Evolutionary conservation across 2,329 filamentous ascomycete species (phyloP).

Genomic region (Leptosphaerulina australis): DNA sequence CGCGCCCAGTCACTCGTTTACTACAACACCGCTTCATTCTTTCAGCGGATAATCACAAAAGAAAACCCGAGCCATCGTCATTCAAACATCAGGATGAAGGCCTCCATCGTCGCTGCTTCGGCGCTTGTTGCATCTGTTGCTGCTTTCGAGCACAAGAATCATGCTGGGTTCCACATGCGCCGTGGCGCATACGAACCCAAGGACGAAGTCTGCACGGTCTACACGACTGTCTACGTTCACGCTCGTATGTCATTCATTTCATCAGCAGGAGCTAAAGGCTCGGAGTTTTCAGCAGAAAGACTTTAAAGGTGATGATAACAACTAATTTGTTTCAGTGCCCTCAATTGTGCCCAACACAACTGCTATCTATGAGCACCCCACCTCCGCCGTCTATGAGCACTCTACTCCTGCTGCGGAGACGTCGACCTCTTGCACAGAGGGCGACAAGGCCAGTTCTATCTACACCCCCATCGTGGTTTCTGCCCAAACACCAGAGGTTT

Average conservation of each 20-base stretch:
- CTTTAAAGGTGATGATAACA: not conserved
- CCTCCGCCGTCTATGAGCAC: conserved; percentile 45
- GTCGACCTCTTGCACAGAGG: conserved; percentile 78
- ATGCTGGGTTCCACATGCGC: conserved; percentile 63
- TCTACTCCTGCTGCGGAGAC: conserved; percentile 61
- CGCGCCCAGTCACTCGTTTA: conserved; percentile 48
- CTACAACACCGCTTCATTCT: conserved; percentile 71
- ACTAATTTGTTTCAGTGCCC: conserved; percentile 32
- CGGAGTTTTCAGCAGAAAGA: not conserved
- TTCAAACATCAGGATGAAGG: conserved; percentile 70
- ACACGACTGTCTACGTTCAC: conserved; percentile 61
- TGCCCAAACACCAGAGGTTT: conserved; percentile 16
- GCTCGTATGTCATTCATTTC: conserved; percentile 54
- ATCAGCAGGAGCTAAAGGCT: not conserved
- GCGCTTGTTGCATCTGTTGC: conserved; percentile 60
- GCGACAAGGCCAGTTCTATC: conserved; percentile 67
- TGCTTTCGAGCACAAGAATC: conserved; percentile 68
- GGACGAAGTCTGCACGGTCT: conserved; percentile 73
- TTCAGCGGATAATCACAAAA: conserved; percentile 72
- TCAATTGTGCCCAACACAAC: conserved; percentile 36
- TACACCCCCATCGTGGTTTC: conserved; percentile 30
- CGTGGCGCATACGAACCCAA: conserved; percentile 53
- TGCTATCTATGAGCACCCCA: conserved; percentile 26
- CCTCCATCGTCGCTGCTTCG: conserved; percentile 68
- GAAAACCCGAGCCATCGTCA: conserved; percentile 38